Percentiles rank a stretch among this genome's conserved stretches.
phyloP scores from a whole-genome alignment of 805 yeast genomes.

The Sugiyamaella floridensis region DNA sequence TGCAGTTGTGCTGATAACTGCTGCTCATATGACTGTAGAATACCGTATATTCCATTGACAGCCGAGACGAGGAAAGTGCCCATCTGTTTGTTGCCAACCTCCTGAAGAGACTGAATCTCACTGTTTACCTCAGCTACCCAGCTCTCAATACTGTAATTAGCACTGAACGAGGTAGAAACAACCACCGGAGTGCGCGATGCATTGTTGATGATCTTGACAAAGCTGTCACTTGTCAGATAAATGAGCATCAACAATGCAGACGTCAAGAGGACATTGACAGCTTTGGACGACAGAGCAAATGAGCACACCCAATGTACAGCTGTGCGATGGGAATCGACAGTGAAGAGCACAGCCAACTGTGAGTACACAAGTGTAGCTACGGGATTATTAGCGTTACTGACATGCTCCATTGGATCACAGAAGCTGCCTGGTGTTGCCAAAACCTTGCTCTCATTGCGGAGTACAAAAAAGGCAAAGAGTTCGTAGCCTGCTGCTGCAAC shows the following conservation, averaged over 20 bases:
- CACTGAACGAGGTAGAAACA: constrained; percentile 5
- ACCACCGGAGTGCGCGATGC: neutral
- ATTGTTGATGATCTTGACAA: neutral
- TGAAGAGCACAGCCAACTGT: neutral
- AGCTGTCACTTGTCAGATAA: neutral
- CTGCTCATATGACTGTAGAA: neutral
- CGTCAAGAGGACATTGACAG: neutral
- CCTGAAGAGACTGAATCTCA: neutral
- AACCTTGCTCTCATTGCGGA: constrained; percentile 5
- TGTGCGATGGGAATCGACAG: constrained; percentile 2
- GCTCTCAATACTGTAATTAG: neutral
- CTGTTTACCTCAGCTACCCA: constrained; percentile 1
- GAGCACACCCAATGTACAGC: constrained; percentile 10
- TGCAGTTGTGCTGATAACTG: neutral
- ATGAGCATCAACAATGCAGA: neutral
- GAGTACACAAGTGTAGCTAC: neutral
- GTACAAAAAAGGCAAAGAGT: constrained; percentile 10
- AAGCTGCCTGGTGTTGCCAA: constrained; percentile 8
- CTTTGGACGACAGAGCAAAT: constrained; percentile 5
- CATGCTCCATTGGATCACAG: constrained; percentile 12
- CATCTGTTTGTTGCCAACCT: neutral
- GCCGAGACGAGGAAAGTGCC: neutral
- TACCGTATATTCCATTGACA: neutral
- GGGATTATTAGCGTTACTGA: constrained; percentile 9
- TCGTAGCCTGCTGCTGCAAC: constrained; percentile 8